Conservation (phyloP, 345 rosid species). For the Raphanus sativus region DNA sequence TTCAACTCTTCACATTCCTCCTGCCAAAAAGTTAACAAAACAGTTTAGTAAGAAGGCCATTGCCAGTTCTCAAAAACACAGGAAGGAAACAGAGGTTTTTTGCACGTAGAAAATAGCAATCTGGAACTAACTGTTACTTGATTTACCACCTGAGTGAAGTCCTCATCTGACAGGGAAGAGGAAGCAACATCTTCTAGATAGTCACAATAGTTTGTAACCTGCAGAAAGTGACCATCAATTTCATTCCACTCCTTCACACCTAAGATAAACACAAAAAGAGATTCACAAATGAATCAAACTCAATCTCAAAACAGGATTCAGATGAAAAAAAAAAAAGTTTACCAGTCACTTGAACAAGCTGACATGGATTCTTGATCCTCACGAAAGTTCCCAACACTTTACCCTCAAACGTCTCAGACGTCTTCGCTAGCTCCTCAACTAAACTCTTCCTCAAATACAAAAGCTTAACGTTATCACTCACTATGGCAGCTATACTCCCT, state of each 20-base stretch:
- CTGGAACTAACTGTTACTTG: background rate
- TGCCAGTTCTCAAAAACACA: conserved; percentile 2
- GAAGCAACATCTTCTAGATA: conserved; percentile 45
- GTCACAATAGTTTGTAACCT: conserved; percentile 48
- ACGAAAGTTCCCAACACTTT: conserved; percentile 68
- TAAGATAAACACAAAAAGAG: conserved; percentile 20
- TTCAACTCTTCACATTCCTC: conserved; percentile 75
- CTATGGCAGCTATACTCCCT: conserved; percentile 59
- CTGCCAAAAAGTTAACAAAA: conserved; percentile 46
- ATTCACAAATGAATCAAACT: background rate
- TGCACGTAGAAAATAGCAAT: background rate
- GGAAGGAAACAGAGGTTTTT: background rate
- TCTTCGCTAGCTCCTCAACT: conserved; percentile 54
- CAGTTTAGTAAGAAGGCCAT: background rate
- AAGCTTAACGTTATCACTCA: conserved; percentile 62
- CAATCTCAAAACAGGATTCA: background rate
- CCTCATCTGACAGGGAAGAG: conserved; percentile 64
- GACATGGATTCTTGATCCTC: conserved; percentile 58
- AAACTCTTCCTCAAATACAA: conserved; percentile 69
- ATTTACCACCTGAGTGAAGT: conserved; percentile 62
- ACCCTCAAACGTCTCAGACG: conserved; percentile 48
- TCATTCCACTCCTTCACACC: conserved; percentile 53
- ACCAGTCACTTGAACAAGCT: conserved; percentile 75
- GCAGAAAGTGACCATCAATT: conserved; percentile 47
- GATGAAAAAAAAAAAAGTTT: background rate